These are phyloP conservation scores for Solanum tarapatanum DNA, from an alignment of 257 asterid genomes.

Conservation along the genomic window DNA sequence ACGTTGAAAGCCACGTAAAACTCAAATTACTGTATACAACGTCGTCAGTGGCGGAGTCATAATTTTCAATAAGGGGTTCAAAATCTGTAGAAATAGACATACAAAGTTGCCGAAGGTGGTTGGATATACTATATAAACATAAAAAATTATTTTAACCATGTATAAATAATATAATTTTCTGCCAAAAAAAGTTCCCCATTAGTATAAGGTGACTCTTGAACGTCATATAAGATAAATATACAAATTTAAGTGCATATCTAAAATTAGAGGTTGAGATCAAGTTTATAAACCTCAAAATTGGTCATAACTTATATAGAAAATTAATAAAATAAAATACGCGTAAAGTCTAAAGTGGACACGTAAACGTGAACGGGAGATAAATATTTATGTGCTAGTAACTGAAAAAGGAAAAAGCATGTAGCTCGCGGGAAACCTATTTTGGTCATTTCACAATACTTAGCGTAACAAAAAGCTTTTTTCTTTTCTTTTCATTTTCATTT, in stretches of 20 bases:
- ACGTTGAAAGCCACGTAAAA: no score
- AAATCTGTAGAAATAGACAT: background rate
- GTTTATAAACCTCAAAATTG: background rate
- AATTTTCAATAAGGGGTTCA: no score
- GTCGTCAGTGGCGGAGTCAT: background rate
- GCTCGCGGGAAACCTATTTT: background rate
- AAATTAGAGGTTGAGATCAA: background rate
- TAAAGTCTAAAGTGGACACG: background rate
- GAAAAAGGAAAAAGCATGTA: background rate
- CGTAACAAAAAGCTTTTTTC: background rate
- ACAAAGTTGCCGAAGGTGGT: background rate
- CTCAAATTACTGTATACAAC: no score
- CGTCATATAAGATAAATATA: background rate
- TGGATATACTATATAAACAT: no score
- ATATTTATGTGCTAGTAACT: background rate
- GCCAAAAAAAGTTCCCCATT: rapidly evolving
- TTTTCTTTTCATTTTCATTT: background rate
- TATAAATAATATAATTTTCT: no score
- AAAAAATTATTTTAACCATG: no score
- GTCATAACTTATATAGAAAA: background rate
- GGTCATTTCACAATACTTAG: background rate
- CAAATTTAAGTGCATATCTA: no score
- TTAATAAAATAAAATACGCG: no score
- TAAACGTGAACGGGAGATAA: background rate
- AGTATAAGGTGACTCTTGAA: background rate